Base-by-base conservation (phyloP, 805 yeast species). In the Saturnispora gosingensis region DNA sequence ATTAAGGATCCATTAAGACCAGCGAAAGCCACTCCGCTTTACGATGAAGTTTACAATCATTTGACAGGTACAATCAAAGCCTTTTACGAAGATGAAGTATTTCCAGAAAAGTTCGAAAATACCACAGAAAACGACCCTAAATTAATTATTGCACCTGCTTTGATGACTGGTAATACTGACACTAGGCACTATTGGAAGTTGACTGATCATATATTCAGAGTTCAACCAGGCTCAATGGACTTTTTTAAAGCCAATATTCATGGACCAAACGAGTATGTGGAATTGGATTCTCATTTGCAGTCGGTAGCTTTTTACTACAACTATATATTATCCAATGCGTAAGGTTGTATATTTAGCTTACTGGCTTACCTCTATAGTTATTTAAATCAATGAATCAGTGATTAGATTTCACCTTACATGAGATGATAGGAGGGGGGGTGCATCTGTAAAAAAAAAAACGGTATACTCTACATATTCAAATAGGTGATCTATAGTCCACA, bases 121-220 rank as follows among this genome's bases (percentile, higher is more conserved):
- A 51, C 52, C 45, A 11, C 10, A 11, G 20, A 10, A 3, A n/a
- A 36, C 7, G 39, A 49, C 9, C 50, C 47, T 11, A 50, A 59
- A 24, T 60, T 76, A 20, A 52, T 56, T 36, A 73, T 80, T 15
- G 72, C 84, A 2, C 88, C 89, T 2, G 69, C 76, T 25, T 62
- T 83, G 40, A 76, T 80, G 74, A 72, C 85, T 2, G 89, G 83
- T 20, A 83, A 83, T 64, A 83, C 89, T 5, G 90, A 84, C 61
- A 83, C 88, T 3, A 68, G 71, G 53, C 72, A 75, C 59, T 84
- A 81, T 65, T 81, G 87, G 88, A 62, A 68, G 47, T 67, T 84
- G 58, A 75, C 83, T 2, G 63, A 70, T 20, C 73, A 82, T 58
- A 81, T 84, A 51, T 84, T 71, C 68, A 72, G 89, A 54, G 81